Percentiles rank a stretch among this genome's conserved stretches.
Evolutionary conservation across 75 land plant species (phyloP).

Genomic region (Pseudotsuga menziesii): DNA sequence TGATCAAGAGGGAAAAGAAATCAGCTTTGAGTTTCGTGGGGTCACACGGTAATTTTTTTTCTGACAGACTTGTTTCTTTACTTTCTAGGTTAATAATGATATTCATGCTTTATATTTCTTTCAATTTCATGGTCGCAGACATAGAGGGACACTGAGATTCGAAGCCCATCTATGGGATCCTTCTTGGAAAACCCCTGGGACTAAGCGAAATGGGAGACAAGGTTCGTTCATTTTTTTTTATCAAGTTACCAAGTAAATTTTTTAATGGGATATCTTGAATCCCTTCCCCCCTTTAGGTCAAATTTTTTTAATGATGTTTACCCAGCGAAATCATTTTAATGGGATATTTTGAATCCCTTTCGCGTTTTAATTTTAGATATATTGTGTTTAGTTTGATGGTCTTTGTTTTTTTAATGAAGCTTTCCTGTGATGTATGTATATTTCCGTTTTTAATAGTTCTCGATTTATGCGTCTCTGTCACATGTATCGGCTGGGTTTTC

Average conservation of each 20-base stretch:
- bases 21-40: too few species aligned
- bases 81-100: too few species aligned
- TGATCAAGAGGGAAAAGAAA: too few species aligned
- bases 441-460: neutral
- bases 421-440: too few species aligned
- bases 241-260: neutral
- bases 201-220: conserved; percentile 59
- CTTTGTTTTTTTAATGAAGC: neutral
- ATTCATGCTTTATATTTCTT: too few species aligned
- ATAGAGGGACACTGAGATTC: conserved; percentile 52
- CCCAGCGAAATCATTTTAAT: neutral
- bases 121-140: conserved; percentile 8
- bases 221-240: conserved; percentile 16
- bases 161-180: conserved; percentile 71
- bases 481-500: neutral
- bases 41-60: too few species aligned
- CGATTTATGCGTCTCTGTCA: neutral
- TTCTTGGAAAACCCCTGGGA: conserved; percentile 42
- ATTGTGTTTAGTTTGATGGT: neutral
- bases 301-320: neutral
- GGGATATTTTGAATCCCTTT: neutral
- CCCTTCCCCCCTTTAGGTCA: too few species aligned
- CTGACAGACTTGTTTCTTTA: too few species aligned
- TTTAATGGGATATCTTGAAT: neutral
- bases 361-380: neutral